Evolutionary conservation across 2,329 filamentous ascomycete species (phyloP), one percentile per base, ranked within the genome.

Genomic region (Stylonectria norvegica): DNA sequence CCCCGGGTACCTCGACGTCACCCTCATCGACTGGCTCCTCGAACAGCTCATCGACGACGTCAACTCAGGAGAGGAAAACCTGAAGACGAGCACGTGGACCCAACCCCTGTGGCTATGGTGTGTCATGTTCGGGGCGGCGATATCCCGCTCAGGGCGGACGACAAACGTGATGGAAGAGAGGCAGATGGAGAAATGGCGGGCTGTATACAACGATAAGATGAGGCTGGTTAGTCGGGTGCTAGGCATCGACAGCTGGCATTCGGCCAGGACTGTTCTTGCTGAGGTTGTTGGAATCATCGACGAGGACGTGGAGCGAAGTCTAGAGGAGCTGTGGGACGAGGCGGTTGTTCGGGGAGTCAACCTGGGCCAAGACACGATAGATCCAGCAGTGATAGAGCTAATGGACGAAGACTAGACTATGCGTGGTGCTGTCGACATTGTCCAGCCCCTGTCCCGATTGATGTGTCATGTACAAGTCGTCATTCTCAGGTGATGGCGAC

Each of bases 71-170:
- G 67, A 71, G 47, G 52, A 52, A 19, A 58, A 61, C 28, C 66
- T 71, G 55, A 58, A 61, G 36, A 59, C 61, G 38, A 69, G 65
- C n/a, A 56, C 59, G 14, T 71, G 69, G 56, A 68, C 62, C 40
- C 64, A 62, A 42, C 62, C 65, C 35, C 54, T 70, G 20, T 72
- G 69, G 68, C 63, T 72, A 22, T 72, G 69, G 66, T 68, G 67
- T 16, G 65, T 69, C 31, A 62, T 71, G 56, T 70, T 72, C 42
- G 68, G 68, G 29, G 68, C 68, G 8, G 68, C 67, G 23, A 63
- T 65, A 31, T 66, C 66, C 29, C 58, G 57, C 36, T 57, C 65
- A n/a, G 66, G 63, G 11, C 60, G 60, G 38, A 56, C 63, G 16
- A 57, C 55, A 32, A 67, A 63, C 28, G 47, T 52, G 3, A 50